Base-by-base conservation (phyloP, 805 yeast species). In the Metschnikowia drakensbergensis region DNA sequence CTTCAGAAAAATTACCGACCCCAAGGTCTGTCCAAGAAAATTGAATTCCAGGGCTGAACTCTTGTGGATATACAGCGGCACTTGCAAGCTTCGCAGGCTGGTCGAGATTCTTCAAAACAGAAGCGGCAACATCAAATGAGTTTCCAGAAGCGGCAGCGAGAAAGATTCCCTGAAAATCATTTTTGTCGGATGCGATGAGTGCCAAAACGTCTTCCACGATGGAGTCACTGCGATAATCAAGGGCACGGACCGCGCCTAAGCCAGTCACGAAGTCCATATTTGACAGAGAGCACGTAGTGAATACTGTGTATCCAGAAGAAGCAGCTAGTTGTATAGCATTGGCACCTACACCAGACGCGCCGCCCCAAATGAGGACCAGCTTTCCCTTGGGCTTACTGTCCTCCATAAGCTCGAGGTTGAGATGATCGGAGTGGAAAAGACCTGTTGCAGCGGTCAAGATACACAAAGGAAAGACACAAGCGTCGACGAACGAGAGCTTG, bases 261-360 rank as follows among this genome's bases (percentile, higher is more conserved):
- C 26, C 23, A 13, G 41, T 38, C 27, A 48, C 44, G n/a, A 39
- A 33, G 7, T 35, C 53, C 9, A 26, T 13, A 22, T 50, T 47
- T 40, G 48, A 36, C 17, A n/a, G 44, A 8, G 53, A 50, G 31
- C 49, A 42, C 22, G 51, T 47, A 32, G 53, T 17, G 2, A 50
- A 37, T n/a, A 50, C 53, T 6, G 37, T 30, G 26, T 47, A 50
- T 11, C 53, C 53, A 7, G 48, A 47, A 40, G 49, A 51, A 8
- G 38, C 43, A n/a, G 53, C 53, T 42, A 50, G 9, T 32, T 50
- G 53, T n/a, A 50, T 48, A 6, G 53, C 53, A 25, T 41, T 44
- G 26, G 47, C 34, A 10, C 53, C 53, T 10, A 48, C 51, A 31
- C 49, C 45, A 6, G 53, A 47, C n/a, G 53, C 48, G 8, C 53